Percentiles rank a stretch among this genome's conserved stretches.
phyloP scores from a whole-genome alignment of 2,329 filamentous ascomycete species.

The Ceratocystiopsis brevicomis region DNA sequence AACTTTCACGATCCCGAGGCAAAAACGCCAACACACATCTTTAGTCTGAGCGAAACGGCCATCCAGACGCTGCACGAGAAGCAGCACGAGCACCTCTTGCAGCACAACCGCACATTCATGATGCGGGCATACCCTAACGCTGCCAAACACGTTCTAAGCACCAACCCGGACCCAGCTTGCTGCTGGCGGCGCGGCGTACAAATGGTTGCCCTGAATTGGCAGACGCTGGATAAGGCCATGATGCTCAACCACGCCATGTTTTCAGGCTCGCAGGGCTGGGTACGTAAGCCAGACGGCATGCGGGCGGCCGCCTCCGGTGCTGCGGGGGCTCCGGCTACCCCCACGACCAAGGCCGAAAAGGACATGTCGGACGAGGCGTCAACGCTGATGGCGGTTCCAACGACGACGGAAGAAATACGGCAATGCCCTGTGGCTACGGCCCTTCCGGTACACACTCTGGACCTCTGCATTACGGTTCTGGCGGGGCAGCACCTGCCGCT shows the following conservation, averaged over 20 bases:
- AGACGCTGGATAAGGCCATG: constrained; percentile 82
- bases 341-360: not conserved
- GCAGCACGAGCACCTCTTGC: constrained; percentile 55
- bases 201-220: constrained; percentile 97
- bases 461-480: constrained; percentile 51
- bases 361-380: constrained; percentile 5
- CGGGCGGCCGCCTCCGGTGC: constrained; percentile 22
- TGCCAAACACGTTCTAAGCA: constrained; percentile 53
- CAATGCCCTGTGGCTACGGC: constrained; percentile 23
- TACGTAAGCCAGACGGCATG: constrained; percentile 65
- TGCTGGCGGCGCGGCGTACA: constrained; percentile 92
- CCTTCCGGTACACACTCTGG: constrained; percentile 33
- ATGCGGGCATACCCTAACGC: constrained; percentile 85
- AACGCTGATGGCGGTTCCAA: not conserved
- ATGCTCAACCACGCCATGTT: constrained; percentile 98
- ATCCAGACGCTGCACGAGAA: constrained; percentile 42
- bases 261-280: constrained; percentile 65
- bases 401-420: not conserved
- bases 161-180: constrained; percentile 82
- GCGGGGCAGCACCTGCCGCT: constrained; percentile 58
- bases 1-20: constrained; percentile 46
- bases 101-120: constrained; percentile 71
- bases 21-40: constrained; percentile 49
- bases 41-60: constrained; percentile 69
- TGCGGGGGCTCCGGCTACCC: too few relatives aligned